Evolutionary conservation across 192 early-diverging fungal genomes (phyloP).

Genomic region (Backusella australiensis): DNA sequence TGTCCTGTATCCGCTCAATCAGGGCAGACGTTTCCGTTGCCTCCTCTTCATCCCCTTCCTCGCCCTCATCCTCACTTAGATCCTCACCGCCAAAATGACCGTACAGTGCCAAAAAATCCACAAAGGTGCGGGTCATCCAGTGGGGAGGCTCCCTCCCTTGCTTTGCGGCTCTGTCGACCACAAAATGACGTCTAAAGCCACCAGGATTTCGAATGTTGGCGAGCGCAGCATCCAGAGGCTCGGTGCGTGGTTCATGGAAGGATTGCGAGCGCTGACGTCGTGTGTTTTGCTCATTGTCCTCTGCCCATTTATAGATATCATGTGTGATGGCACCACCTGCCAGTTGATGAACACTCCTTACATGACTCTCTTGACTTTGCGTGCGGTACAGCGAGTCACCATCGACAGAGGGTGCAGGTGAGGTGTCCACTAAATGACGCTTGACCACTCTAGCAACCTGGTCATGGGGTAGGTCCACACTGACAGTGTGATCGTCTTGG

Average conservation of each 20-base stretch:
- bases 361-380: not conserved
- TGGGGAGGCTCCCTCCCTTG: constrained; percentile 73
- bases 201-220: constrained; percentile 72
- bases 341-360: constrained; percentile 38
- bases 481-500: constrained; percentile 25
- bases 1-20: constrained; percentile 34
- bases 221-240: constrained; percentile 32
- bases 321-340: constrained; percentile 78
- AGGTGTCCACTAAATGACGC: constrained; percentile 29
- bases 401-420: constrained; percentile 14
- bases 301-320: constrained; percentile 90
- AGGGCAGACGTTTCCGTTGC: constrained; percentile 35
- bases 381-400: not conserved
- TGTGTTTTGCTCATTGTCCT: constrained; percentile 51
- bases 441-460: constrained; percentile 35
- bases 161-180: constrained; percentile 67
- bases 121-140: constrained; percentile 84
- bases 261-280: constrained; percentile 47
- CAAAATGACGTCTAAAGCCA: constrained; percentile 86
- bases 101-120: constrained; percentile 92
- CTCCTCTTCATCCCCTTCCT: constrained; percentile 34
- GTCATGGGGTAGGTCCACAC: constrained; percentile 30
- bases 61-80: constrained; percentile 73
- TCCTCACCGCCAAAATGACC: constrained; percentile 95
- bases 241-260: constrained; percentile 50